Evolutionary conservation across 345 rosid genomes (phyloP).

Genomic region (Populus euphratica): DNA sequence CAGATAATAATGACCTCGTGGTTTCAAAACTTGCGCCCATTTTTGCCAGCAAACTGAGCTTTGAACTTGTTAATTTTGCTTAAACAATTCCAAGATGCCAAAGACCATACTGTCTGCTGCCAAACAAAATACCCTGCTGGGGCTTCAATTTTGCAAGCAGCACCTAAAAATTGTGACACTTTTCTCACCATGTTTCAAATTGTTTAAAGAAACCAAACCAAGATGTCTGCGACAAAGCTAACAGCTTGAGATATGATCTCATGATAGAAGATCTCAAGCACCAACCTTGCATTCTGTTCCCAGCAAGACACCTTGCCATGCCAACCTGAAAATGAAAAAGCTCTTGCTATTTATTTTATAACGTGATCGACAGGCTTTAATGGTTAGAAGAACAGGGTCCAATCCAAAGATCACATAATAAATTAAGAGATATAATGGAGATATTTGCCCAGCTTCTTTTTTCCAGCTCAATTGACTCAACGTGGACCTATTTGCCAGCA

Average conservation of each 20-base stretch:
- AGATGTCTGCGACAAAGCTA: background rate
- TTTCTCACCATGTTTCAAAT: background rate
- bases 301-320: background rate
- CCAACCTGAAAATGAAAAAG: background rate
- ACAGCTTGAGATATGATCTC: background rate
- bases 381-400: background rate
- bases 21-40: background rate
- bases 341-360: background rate
- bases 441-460: background rate
- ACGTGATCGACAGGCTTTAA: background rate
- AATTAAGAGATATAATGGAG: constrained; percentile 18
- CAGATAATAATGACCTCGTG: background rate
- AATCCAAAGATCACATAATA: background rate
- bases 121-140: background rate
- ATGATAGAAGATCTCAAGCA: background rate
- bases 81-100: background rate
- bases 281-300: background rate
- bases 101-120: background rate
- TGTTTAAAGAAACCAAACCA: constrained; percentile 2
- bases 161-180: background rate
- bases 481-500: constrained; percentile 9
- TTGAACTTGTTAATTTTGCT: background rate
- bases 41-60: background rate
- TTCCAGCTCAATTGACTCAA: constrained; percentile 29
- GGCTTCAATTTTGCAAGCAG: constrained; percentile 8